Conservation (phyloP, 1,139 yeast genomes). For the Meyerozyma carpophila region DNA sequence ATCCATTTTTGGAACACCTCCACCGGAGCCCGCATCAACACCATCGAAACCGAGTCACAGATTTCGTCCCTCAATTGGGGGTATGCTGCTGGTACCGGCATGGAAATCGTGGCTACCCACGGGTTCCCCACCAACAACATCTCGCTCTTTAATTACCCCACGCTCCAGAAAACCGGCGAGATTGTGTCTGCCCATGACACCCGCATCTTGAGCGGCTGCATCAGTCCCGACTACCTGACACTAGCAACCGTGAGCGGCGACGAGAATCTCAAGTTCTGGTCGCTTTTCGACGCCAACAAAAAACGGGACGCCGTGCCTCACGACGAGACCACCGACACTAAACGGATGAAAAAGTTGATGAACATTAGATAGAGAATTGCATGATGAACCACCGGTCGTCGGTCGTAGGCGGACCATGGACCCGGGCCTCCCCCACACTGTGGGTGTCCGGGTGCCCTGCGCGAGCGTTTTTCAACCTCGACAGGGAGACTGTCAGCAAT, state of each 20-base stretch:
- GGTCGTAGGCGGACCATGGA: no score
- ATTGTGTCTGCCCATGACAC: slow-evolving; percentile 86
- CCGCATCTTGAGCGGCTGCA: slow-evolving; percentile 74
- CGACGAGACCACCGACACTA: slow-evolving; percentile 14
- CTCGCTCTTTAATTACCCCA: slow-evolving; percentile 80
- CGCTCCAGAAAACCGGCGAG: slow-evolving; percentile 83
- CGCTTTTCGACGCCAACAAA: slow-evolving; percentile 64
- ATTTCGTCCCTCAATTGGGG: slow-evolving; percentile 95
- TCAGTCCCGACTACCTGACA: slow-evolving; percentile 87
- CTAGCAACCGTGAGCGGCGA: slow-evolving; percentile 96
- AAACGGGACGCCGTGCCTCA: slow-evolving; percentile 17
- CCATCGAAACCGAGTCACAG: slow-evolving; percentile 91
- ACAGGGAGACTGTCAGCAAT: background rate
- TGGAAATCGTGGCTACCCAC: slow-evolving; percentile 89
- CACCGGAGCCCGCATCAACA: slow-evolving; percentile 81
- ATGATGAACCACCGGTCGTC: no score
- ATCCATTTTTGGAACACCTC: slow-evolving; percentile 95
- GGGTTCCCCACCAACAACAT: slow-evolving; percentile 90
- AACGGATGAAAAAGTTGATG: slow-evolving; percentile 22
- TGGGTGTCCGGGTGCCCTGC: no score
- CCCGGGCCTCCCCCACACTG: background rate
- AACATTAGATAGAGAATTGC: slow-evolving; percentile 14
- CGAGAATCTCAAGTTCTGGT: slow-evolving; percentile 94
- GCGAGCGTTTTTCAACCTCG: background rate
- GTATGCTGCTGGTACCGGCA: slow-evolving; percentile 60